phyloP scores from a whole-genome alignment of 2,329 filamentous ascomycete genomes.

The Zymoseptoria ardabiliae region DNA sequence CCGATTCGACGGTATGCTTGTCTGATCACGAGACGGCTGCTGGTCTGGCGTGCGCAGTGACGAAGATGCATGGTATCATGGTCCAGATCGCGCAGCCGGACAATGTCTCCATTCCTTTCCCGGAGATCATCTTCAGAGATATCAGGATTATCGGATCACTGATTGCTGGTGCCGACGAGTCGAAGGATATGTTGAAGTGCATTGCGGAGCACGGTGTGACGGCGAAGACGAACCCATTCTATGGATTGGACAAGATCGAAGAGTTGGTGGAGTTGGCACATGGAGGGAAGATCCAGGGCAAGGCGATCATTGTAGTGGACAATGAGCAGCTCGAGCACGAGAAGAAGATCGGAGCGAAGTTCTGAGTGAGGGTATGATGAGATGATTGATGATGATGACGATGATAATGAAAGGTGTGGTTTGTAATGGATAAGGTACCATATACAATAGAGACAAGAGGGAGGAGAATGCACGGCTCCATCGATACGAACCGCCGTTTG shows the following conservation, averaged over 20 bases:
- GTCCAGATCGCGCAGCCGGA: constrained; percentile 52
- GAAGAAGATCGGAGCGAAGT: constrained; percentile 32
- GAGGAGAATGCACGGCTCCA: background rate
- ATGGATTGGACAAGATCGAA: constrained; percentile 46
- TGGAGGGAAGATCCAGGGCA: constrained; percentile 48
- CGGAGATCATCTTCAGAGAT: constrained; percentile 48
- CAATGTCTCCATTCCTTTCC: constrained; percentile 34
- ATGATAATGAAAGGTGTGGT: background rate
- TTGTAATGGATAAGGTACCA: background rate
- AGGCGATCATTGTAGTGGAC: constrained; percentile 49
- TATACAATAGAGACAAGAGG: background rate
- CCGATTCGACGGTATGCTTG: constrained; percentile 47
- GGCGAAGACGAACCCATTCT: constrained; percentile 46
- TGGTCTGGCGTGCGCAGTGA: constrained; percentile 47
- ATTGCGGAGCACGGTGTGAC: constrained; percentile 37
- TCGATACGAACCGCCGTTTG: background rate
- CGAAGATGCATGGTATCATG: constrained; percentile 52
- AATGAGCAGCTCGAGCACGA: constrained; percentile 41
- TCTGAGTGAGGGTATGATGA: constrained; percentile 9
- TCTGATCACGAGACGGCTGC: constrained; percentile 47
- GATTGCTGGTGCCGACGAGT: constrained; percentile 30
- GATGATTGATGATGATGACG: background rate
- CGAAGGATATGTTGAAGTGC: constrained; percentile 27
- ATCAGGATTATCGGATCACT: constrained; percentile 42
- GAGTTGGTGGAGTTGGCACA: constrained; percentile 44